Conservation (phyloP, 179 eudicot genomes). For the Nepenthes alata region DNA sequence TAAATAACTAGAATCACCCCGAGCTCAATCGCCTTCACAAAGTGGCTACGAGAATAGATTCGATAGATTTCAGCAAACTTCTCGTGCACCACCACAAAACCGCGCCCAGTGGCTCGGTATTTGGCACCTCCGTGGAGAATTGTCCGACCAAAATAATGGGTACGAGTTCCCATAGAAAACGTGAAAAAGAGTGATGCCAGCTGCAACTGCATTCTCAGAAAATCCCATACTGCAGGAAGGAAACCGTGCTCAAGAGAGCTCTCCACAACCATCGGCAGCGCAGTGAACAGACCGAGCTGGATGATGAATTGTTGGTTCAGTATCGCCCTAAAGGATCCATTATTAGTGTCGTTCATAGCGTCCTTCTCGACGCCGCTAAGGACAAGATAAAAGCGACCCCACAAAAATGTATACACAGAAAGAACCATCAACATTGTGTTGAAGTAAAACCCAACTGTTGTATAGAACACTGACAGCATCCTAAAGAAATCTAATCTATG, state of each 20-base stretch:
- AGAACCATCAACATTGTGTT: conserved; percentile 73
- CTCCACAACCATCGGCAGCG: conserved; percentile 91
- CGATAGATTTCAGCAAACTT: conserved; percentile 80
- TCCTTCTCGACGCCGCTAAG: conserved; percentile 69
- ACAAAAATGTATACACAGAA: conserved; percentile 66
- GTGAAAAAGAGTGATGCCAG: conserved; percentile 74
- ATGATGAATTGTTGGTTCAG: conserved; percentile 81
- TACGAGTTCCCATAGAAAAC: conserved; percentile 80
- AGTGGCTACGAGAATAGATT: conserved; percentile 85
- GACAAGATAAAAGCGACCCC: conserved; percentile 94
- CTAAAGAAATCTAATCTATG: conserved; percentile 87
- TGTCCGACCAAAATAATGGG: conserved; percentile 84
- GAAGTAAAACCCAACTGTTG: conserved; percentile 76
- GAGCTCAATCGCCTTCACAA: conserved; percentile 88
- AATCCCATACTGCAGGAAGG: conserved; percentile 82
- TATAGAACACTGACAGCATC: conserved; percentile 87
- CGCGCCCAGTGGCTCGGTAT: conserved; percentile 93
- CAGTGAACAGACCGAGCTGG: conserved; percentile 87
- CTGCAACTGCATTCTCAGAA: conserved; percentile 74
- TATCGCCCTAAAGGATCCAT: conserved; percentile 60
- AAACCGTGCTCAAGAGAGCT: conserved; percentile 90
- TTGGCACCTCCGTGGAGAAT: conserved; percentile 96
- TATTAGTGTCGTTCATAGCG: conserved; percentile 28
- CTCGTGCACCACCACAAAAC: conserved; percentile 86
- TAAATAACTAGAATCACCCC: conserved; percentile 72